These are phyloP conservation scores for Puccinia novopanici DNA, from an alignment of 1,284 basidiomycete species.

Conservation along the genomic window DNA sequence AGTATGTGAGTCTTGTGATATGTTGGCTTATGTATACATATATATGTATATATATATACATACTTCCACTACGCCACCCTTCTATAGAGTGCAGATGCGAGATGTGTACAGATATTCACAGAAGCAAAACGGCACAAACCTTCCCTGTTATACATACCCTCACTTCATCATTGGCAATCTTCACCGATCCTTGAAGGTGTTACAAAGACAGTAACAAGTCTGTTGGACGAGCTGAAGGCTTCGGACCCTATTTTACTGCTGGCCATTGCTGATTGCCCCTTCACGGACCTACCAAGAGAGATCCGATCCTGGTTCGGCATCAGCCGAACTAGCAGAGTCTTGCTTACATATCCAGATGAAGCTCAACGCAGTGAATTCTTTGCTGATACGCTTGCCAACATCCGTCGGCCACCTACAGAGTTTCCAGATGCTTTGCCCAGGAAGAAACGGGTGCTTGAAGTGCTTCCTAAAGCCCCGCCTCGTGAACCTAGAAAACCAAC, in stretches of 20 bases:
- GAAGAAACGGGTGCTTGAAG: slow-evolving; percentile 79
- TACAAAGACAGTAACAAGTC: slow-evolving; percentile 78
- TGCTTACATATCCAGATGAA: slow-evolving; percentile 69
- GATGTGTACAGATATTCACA: slow-evolving; percentile 91
- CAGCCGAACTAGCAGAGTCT: slow-evolving; percentile 72
- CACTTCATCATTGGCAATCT: slow-evolving; percentile 77
- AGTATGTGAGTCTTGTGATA: not conserved
- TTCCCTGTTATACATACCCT: slow-evolving; percentile 91
- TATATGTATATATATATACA: too few species aligned
- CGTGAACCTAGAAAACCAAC: slow-evolving; percentile 80
- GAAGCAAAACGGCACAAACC: slow-evolving; percentile 98
- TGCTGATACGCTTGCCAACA: slow-evolving; percentile 57
- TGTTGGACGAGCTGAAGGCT: slow-evolving; percentile 85
- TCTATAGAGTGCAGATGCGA: slow-evolving; percentile 82
- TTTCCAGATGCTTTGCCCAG: slow-evolving; percentile 89
- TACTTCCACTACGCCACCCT: slow-evolving; percentile 6
- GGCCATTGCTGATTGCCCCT: slow-evolving; percentile 78
- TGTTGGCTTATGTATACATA: not conserved
- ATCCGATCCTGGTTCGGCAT: slow-evolving; percentile 90
- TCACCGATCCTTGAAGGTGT: slow-evolving; percentile 79
- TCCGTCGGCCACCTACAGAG: slow-evolving; percentile 70
- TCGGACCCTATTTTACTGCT: slow-evolving; percentile 90
- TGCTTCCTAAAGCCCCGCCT: slow-evolving; percentile 84
- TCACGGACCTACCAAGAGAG: slow-evolving; percentile 73
- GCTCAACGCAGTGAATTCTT: slow-evolving; percentile 63